Conservation (phyloP, 2,329 filamentous ascomycete genomes). For the Colletotrichum tofieldiae region DNA sequence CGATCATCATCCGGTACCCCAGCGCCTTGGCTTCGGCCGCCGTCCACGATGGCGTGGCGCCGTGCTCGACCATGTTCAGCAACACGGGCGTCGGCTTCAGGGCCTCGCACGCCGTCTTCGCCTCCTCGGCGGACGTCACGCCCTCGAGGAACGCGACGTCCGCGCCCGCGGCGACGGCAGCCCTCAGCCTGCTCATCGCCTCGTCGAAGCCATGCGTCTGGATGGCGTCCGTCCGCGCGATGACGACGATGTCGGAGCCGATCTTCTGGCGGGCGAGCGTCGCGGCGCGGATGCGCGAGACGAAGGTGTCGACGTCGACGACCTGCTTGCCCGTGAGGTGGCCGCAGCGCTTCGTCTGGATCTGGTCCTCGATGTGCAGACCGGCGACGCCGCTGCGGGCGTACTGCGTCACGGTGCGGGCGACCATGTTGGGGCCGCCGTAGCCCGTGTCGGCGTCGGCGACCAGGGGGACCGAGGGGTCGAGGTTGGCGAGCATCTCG, state of each 20-base stretch:
- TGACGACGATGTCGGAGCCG: slow-evolving; percentile 73
- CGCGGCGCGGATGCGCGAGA: slow-evolving; percentile 72
- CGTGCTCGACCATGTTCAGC: slow-evolving; percentile 72
- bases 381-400: slow-evolving; percentile 70
- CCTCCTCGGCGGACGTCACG: slow-evolving; percentile 66
- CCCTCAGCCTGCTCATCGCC: slow-evolving; percentile 64
- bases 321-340: slow-evolving; percentile 75
- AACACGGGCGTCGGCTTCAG: slow-evolving; percentile 67
- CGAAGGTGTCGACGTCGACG: slow-evolving; percentile 65
- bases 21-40: slow-evolving; percentile 67
- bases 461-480: slow-evolving; percentile 70
- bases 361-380: slow-evolving; percentile 76
- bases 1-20: slow-evolving; percentile 74
- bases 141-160: slow-evolving; percentile 75
- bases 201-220: slow-evolving; percentile 71
- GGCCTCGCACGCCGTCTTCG: slow-evolving; percentile 60
- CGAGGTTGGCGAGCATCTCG: slow-evolving; percentile 75
- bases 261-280: slow-evolving; percentile 63
- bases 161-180: slow-evolving; percentile 68
- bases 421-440: slow-evolving; percentile 67
- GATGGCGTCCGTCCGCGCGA: slow-evolving; percentile 75
- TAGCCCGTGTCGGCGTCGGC: slow-evolving; percentile 75
- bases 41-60: slow-evolving; percentile 68
- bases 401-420: slow-evolving; percentile 68
- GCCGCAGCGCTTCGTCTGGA: slow-evolving; percentile 76